Percentiles rank a stretch among this genome's conserved stretches.
phyloP scores from a whole-genome alignment of 441 rosid species.

The Rhodomyrtus psidioides region DNA sequence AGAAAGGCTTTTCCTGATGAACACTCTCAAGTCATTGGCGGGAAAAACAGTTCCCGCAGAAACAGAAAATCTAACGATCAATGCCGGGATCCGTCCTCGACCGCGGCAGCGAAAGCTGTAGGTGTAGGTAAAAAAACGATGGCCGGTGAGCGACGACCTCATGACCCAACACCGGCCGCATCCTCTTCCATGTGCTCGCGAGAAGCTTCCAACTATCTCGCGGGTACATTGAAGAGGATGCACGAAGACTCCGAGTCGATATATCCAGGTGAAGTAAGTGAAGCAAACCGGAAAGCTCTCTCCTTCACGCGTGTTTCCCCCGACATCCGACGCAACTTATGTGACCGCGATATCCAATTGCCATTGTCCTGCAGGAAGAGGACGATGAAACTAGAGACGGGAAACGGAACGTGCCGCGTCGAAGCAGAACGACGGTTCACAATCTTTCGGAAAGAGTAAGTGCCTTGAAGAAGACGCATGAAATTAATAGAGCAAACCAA shows the following conservation, averaged over 20 bases:
- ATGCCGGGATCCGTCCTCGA: background rate
- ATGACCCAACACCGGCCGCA: background rate
- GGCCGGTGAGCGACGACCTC: background rate
- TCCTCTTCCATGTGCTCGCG: background rate
- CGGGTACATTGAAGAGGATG: background rate
- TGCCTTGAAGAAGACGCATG: too few species aligned
- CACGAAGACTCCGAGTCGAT: background rate
- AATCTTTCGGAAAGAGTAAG: background rate
- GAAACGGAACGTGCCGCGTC: background rate
- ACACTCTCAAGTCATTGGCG: background rate
- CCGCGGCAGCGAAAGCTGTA: background rate
- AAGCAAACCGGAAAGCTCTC: background rate
- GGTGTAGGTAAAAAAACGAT: background rate
- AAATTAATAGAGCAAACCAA: background rate
- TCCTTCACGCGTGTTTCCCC: background rate
- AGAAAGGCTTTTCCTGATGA: background rate
- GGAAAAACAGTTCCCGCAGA: background rate
- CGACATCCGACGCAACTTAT: background rate
- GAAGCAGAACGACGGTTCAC: background rate
- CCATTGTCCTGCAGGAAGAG: background rate
- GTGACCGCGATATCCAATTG: background rate
- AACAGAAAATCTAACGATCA: background rate
- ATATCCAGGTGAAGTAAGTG: background rate
- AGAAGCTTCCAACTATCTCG: background rate
- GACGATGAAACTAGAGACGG: background rate